Evolutionary conservation across 495 filamentous ascomycete species (phyloP).

Genomic region (Penicillium coffeae): DNA sequence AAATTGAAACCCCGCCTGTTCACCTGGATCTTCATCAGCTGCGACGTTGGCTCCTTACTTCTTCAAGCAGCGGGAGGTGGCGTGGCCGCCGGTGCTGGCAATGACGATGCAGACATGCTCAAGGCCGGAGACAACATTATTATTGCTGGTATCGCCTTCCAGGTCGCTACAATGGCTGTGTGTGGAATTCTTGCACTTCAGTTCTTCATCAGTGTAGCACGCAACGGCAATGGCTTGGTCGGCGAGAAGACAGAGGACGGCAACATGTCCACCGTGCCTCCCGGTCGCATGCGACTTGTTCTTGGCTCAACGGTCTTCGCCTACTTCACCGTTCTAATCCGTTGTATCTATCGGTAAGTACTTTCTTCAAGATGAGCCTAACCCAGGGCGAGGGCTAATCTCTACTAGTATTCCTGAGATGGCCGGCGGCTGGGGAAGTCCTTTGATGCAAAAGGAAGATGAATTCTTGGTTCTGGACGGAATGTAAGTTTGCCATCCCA

Average conservation of each 20-base stretch:
- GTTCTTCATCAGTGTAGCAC: constrained; percentile 45
- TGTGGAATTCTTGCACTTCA: constrained; percentile 52
- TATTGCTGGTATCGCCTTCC: constrained; percentile 67
- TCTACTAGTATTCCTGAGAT: constrained; percentile 55
- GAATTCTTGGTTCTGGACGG: constrained; percentile 62
- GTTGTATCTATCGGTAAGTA: constrained; percentile 62
- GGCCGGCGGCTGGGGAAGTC: constrained; percentile 64
- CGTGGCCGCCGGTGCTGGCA: constrained; percentile 44
- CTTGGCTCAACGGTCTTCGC: constrained; percentile 49
- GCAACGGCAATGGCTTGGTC: constrained; percentile 27
- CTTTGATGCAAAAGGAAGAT: constrained; percentile 62
- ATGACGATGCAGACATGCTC: constrained; percentile 13
- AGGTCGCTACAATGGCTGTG: constrained; percentile 59
- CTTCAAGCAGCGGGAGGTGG: constrained; percentile 64
- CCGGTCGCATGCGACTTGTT: constrained; percentile 48
- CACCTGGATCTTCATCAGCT: constrained; percentile 65
- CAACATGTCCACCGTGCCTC: constrained; percentile 6
- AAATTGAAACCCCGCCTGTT: constrained; percentile 54
- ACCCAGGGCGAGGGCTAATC: background rate
- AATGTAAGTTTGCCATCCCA: constrained; percentile 41
- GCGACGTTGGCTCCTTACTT: constrained; percentile 59
- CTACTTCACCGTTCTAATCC: constrained; percentile 57
- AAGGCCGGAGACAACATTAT: constrained; percentile 57
- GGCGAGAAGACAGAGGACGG: constrained; percentile 28
- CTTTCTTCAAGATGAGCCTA: background rate